Evolutionary conservation across 75 land plant genomes (phyloP).

Genomic region (Adiantum capillusveneris): DNA sequence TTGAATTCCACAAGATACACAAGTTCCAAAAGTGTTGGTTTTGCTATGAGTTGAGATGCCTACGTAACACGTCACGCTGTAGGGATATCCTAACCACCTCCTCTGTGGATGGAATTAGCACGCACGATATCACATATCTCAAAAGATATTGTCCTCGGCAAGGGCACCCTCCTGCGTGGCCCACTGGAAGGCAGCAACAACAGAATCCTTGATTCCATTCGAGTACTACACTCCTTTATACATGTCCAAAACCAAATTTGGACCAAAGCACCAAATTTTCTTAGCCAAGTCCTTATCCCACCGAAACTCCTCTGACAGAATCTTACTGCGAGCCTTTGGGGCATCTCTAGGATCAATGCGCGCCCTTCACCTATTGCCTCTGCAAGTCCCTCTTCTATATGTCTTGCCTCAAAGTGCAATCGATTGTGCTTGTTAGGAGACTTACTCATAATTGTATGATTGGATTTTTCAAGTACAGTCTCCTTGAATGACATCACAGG

Average conservation of each 20-base stretch:
- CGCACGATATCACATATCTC: constrained; percentile 62
- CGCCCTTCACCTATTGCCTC: constrained; percentile 69
- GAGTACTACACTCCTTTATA: constrained; percentile 68
- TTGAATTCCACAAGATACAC: too few relatives aligned
- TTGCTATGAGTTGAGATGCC: constrained; percentile 49
- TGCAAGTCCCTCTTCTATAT: constrained; percentile 56
- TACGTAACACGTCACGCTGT: constrained; percentile 50
- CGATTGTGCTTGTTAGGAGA: constrained; percentile 70
- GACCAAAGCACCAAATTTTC: constrained; percentile 74
- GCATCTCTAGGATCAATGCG: constrained; percentile 60
- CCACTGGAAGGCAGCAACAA: constrained; percentile 69
- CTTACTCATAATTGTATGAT: too few relatives aligned
- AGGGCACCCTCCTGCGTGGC: constrained; percentile 61
- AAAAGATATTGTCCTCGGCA: constrained; percentile 61
- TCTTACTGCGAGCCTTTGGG: constrained; percentile 47
- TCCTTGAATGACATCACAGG: too few relatives aligned
- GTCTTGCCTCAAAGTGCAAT: constrained; percentile 58
- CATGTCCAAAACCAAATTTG: constrained; percentile 69
- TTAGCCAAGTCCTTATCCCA: constrained; percentile 82
- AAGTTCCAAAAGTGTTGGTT: constrained; percentile 47
- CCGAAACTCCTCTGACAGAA: constrained; percentile 57
- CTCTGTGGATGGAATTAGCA: constrained; percentile 59
- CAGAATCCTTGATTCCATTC: constrained; percentile 67
- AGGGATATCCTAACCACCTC: constrained; percentile 55
- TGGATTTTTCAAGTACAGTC: too few relatives aligned